phyloP scores from a whole-genome alignment of 1,139 yeast species.

The Geotrichum siamense region DNA sequence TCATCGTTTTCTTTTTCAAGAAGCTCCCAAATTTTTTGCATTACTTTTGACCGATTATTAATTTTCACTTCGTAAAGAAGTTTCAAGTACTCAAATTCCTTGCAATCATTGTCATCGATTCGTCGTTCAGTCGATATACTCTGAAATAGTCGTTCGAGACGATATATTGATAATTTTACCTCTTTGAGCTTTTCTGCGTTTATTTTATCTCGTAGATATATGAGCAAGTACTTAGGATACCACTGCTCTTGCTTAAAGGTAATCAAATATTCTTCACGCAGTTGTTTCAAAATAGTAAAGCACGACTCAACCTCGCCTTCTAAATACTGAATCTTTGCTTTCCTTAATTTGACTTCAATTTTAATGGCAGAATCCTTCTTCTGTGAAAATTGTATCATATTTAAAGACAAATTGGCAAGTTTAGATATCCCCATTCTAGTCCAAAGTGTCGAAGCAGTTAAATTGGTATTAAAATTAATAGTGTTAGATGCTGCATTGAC shows the following conservation, averaged over 20 bases:
- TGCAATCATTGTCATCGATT: constrained; percentile 7
- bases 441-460: constrained; percentile 30
- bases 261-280: not conserved
- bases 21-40: constrained; percentile 15
- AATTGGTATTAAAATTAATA: constrained; percentile 27
- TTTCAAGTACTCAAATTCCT: constrained; percentile 9
- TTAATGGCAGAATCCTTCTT: constrained; percentile 12
- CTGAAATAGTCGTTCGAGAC: constrained; percentile 15
- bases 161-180: constrained; percentile 13
- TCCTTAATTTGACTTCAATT: constrained; percentile 19
- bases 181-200: constrained; percentile 19
- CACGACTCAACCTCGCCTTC: constrained; percentile 22
- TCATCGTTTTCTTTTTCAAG: constrained; percentile 21
- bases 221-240: constrained; percentile 22
- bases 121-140: not conserved
- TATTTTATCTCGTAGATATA: constrained; percentile 19
- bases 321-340: constrained; percentile 19
- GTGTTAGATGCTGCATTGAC: constrained; percentile 41
- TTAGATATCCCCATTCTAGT: constrained; percentile 23
- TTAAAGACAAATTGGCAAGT: constrained; percentile 23
- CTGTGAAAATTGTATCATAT: constrained; percentile 14
- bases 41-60: constrained; percentile 21
- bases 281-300: constrained; percentile 17
- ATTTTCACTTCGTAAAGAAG: constrained; percentile 21
- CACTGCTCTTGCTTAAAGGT: constrained; percentile 23